These are phyloP conservation scores for Aegilops speltoides DNA, from an alignment of 176 grass and related monocot species.

Conservation along the genomic window DNA sequence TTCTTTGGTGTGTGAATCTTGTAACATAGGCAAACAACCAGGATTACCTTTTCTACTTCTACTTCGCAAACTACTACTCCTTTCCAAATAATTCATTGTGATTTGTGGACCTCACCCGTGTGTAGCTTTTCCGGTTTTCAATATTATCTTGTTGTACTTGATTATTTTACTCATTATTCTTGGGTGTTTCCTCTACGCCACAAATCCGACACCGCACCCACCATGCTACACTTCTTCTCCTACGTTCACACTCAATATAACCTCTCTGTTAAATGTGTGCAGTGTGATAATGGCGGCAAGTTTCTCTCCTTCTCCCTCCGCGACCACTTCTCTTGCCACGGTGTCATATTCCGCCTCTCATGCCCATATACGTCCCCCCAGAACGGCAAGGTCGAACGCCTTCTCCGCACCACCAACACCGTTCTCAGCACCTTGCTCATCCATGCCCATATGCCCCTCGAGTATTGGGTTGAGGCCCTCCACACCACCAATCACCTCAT, in stretches of 20 bases:
- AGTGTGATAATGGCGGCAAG: neutral
- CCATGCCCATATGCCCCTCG: too few species aligned
- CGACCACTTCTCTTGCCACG: neutral
- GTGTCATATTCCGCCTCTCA: neutral
- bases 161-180: neutral
- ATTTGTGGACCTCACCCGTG: too few species aligned
- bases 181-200: too few species aligned
- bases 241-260: neutral
- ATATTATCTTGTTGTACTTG: neutral
- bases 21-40: neutral
- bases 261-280: neutral
- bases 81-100: neutral
- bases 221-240: neutral
- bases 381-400: too few species aligned
- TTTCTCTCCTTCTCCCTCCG: neutral
- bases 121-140: neutral
- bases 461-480: too few species aligned
- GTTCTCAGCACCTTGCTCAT: too few species aligned
- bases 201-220: neutral
- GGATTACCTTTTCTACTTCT: neutral
- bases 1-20: neutral
- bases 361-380: too few species aligned
- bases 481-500: too few species aligned
- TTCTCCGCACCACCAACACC: too few species aligned
- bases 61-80: too few species aligned